Evolutionary conservation across 306 rosid species (phyloP).

Genomic region (Coriaria nepalensis): DNA sequence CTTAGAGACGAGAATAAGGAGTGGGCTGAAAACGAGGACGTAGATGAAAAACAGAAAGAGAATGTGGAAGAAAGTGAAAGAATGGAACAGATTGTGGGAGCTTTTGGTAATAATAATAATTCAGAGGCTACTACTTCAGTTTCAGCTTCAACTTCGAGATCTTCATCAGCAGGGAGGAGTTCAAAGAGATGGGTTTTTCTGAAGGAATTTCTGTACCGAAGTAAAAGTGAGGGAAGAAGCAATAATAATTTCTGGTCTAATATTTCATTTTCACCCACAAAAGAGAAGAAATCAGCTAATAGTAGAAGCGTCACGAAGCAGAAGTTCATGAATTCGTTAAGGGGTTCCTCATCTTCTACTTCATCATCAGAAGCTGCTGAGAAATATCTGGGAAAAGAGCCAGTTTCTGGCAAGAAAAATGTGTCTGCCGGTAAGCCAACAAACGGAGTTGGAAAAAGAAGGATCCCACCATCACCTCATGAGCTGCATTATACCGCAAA

Average conservation of each 20-base stretch:
- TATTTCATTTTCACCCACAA: slow-evolving; percentile 50
- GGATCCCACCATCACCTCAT: slow-evolving; percentile 66
- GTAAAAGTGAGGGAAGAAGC: slow-evolving; percentile 91
- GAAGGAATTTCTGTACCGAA: slow-evolving; percentile 73
- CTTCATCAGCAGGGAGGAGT: slow-evolving; percentile 87
- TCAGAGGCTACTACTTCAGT: slow-evolving; percentile 40
- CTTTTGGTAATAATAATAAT: slow-evolving; percentile 3
- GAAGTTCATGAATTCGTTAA: neutral
- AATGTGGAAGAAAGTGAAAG: slow-evolving; percentile 18
- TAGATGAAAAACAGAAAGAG: slow-evolving; percentile 2
- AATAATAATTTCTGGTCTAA: slow-evolving; percentile 79
- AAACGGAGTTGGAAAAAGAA: slow-evolving; percentile 70
- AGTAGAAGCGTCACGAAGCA: neutral
- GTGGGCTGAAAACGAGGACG: slow-evolving; percentile 16
- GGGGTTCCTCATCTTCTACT: no score
- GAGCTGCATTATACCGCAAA: slow-evolving; percentile 88
- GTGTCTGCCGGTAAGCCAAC: slow-evolving; percentile 32
- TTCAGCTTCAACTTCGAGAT: slow-evolving; percentile 75
- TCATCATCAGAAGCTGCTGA: neutral
- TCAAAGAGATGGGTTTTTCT: slow-evolving; percentile 81
- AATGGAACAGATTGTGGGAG: slow-evolving; percentile 21
- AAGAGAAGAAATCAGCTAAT: slow-evolving; percentile 48
- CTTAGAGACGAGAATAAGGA: slow-evolving; percentile 19
- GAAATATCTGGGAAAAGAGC: slow-evolving; percentile 28
- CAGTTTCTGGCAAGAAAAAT: slow-evolving; percentile 14